Evolutionary conservation across 169 alveolate genomes (phyloP).

Genomic region (Toxoplasma gondii): DNA sequence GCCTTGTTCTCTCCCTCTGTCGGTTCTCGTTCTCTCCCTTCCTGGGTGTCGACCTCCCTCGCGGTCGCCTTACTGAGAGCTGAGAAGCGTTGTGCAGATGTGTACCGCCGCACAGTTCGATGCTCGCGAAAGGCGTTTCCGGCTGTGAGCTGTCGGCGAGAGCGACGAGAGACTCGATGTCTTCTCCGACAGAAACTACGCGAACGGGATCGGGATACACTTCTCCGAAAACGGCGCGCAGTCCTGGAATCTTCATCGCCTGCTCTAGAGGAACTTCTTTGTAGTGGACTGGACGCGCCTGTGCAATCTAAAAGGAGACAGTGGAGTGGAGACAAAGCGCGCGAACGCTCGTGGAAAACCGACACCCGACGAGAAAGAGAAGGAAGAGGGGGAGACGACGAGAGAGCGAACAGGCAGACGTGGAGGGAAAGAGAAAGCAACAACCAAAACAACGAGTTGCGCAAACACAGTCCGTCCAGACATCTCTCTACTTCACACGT

Average conservation of each 20-base stretch:
- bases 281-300: constrained; percentile 57
- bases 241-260: constrained; percentile 73
- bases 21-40: background rate
- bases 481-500: background rate
- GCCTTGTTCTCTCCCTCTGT: background rate
- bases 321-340: constrained; percentile 16
- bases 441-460: too few relatives aligned
- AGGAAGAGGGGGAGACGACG: too few relatives aligned
- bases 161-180: constrained; percentile 72
- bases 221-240: constrained; percentile 90
- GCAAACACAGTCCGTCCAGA: background rate
- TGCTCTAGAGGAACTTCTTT: constrained; percentile 66
- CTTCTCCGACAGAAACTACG: constrained; percentile 88
- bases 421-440: too few relatives aligned
- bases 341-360: background rate
- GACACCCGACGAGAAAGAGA: background rate
- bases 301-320: constrained; percentile 10
- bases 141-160: constrained; percentile 47
- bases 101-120: constrained; percentile 94
- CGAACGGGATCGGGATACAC: constrained; percentile 92
- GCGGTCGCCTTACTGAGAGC: constrained; percentile 64
- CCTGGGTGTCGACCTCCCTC: too few relatives aligned
- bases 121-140: constrained; percentile 73
- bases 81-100: constrained; percentile 86
- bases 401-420: too few relatives aligned